phyloP scores from a whole-genome alignment of 1,284 basidiomycete species.

The Malassezia furfur region DNA sequence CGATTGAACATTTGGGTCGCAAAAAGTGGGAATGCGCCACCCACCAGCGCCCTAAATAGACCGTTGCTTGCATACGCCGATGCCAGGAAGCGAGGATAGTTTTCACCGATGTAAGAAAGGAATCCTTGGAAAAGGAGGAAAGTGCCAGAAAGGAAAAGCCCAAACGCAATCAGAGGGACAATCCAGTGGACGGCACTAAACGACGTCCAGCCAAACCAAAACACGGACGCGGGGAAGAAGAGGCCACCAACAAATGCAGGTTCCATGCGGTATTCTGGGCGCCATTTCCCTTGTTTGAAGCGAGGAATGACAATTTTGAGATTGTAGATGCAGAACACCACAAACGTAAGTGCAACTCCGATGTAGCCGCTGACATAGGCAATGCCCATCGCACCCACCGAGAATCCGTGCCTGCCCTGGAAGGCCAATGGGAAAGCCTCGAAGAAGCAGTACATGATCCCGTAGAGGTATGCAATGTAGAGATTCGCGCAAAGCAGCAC shows the following conservation, averaged over 20 bases:
- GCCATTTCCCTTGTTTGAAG: slow-evolving; percentile 13
- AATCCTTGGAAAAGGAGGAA: slow-evolving; percentile 13
- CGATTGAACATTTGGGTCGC: slow-evolving; percentile 7
- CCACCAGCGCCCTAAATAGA: slow-evolving; percentile 21
- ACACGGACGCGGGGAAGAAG: slow-evolving; percentile 62
- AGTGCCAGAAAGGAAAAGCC: slow-evolving; percentile 22
- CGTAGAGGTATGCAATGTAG: slow-evolving; percentile 22
- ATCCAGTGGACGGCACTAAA: slow-evolving; percentile 39
- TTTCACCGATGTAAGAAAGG: slow-evolving; percentile 8
- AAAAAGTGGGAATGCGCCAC: slow-evolving; percentile 20
- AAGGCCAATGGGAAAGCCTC: slow-evolving; percentile 22
- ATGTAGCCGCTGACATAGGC: slow-evolving; percentile 22
- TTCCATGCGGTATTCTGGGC: slow-evolving; percentile 50
- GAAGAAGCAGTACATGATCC: slow-evolving; percentile 18
- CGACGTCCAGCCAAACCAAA: slow-evolving; percentile 51
- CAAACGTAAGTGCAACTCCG: slow-evolving; percentile 6
- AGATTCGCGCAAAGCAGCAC: slow-evolving; percentile 19
- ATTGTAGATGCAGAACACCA: slow-evolving; percentile 17
- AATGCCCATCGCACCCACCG: slow-evolving; percentile 16
- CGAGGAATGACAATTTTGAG: slow-evolving; percentile 10
- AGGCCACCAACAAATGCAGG: slow-evolving; percentile 57
- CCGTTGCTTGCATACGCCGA: slow-evolving; percentile 26
- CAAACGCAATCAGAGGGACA: slow-evolving; percentile 38
- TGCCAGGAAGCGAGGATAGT: slow-evolving; percentile 13
- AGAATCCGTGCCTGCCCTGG: slow-evolving; percentile 19